phyloP scores from a whole-genome alignment of 495 filamentous ascomycete genomes.

The Hyaloscypha hepaticicola region DNA sequence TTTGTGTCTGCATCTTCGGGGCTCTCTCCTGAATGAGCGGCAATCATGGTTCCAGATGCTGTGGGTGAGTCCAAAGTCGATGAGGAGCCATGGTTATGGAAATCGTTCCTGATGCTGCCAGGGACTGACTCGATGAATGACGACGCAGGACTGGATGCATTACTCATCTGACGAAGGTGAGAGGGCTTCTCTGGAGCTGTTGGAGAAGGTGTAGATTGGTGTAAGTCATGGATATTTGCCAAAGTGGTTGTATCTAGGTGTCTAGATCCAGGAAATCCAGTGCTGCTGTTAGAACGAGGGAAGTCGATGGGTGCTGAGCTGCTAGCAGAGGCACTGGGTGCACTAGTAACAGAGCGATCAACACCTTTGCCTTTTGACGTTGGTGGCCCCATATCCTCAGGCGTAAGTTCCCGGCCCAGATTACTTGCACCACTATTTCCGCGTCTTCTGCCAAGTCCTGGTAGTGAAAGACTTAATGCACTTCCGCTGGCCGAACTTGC shows the following conservation, averaged over 20 bases:
- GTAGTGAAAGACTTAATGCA: slow-evolving; percentile 45
- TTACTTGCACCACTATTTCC: slow-evolving; percentile 55
- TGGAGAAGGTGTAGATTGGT: slow-evolving; percentile 38
- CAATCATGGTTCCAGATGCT: slow-evolving; percentile 41
- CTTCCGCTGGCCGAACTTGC: slow-evolving; percentile 51
- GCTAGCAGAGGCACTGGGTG: not conserved
- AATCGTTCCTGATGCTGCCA: slow-evolving; percentile 47
- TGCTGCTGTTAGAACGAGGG: slow-evolving; percentile 23
- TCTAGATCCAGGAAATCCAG: slow-evolving; percentile 26
- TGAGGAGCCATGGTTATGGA: slow-evolving; percentile 35
- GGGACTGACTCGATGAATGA: slow-evolving; percentile 65
- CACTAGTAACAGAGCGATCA: slow-evolving; percentile 49
- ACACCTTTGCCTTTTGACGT: slow-evolving; percentile 78
- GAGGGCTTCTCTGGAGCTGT: slow-evolving; percentile 52
- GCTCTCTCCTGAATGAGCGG: slow-evolving; percentile 34
- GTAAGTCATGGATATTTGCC: slow-evolving; percentile 29
- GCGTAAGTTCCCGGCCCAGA: slow-evolving; percentile 43
- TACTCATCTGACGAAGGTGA: slow-evolving; percentile 77
- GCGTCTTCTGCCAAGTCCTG: slow-evolving; percentile 49
- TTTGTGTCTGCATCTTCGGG: slow-evolving; percentile 45
- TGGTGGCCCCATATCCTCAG: slow-evolving; percentile 31
- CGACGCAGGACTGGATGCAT: slow-evolving; percentile 77
- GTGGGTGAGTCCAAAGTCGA: slow-evolving; percentile 47
- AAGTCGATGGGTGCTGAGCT: slow-evolving; percentile 22
- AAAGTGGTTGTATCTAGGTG: slow-evolving; percentile 27